These are phyloP conservation scores for Colletotrichum navitas DNA, from an alignment of 2,329 filamentous ascomycete species.

Conservation along the genomic window DNA sequence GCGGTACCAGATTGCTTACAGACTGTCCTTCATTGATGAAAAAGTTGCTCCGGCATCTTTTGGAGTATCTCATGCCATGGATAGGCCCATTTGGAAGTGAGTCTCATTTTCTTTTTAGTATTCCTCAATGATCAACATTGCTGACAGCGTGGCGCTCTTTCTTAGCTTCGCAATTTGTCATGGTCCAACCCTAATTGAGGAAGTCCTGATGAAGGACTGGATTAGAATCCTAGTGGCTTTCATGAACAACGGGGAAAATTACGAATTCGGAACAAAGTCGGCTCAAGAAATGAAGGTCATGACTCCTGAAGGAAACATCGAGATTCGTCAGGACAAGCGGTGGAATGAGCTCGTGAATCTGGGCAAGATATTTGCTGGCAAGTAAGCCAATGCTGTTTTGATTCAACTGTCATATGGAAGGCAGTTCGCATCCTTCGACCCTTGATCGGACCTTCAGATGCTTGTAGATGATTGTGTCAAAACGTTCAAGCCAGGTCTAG, in stretches of 20 bases:
- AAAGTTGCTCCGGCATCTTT: conserved; percentile 52
- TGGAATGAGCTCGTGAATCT: conserved; percentile 51
- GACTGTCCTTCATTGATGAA: conserved; percentile 57
- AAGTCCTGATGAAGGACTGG: conserved; percentile 54
- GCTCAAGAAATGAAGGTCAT: conserved; percentile 53
- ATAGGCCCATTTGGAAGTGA: conserved; percentile 58
- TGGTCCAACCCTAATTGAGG: conserved; percentile 52
- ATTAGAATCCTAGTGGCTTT: conserved; percentile 54
- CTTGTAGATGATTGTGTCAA: background rate
- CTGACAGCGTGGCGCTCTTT: conserved; percentile 7
- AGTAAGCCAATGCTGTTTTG: background rate
- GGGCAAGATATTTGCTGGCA: conserved; percentile 47
- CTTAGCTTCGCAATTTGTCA: conserved; percentile 54
- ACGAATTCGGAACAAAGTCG: conserved; percentile 51
- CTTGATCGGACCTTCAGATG: background rate
- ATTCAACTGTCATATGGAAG: too few species aligned
- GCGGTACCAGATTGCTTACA: conserved; percentile 58
- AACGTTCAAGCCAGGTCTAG: fast-evolving
- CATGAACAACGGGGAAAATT: conserved; percentile 49
- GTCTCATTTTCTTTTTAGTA: conserved; percentile 28
- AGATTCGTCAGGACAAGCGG: conserved; percentile 51
- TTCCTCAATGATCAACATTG: background rate
- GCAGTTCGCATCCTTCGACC: background rate
- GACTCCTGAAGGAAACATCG: conserved; percentile 50
- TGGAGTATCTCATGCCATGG: conserved; percentile 56